Percentiles rank a stretch among this genome's conserved stretches.
These are phyloP conservation scores for Akanthomyces dipterigenus DNA, from an alignment of 2,329 filamentous ascomycete species.

Conservation along the genomic window DNA sequence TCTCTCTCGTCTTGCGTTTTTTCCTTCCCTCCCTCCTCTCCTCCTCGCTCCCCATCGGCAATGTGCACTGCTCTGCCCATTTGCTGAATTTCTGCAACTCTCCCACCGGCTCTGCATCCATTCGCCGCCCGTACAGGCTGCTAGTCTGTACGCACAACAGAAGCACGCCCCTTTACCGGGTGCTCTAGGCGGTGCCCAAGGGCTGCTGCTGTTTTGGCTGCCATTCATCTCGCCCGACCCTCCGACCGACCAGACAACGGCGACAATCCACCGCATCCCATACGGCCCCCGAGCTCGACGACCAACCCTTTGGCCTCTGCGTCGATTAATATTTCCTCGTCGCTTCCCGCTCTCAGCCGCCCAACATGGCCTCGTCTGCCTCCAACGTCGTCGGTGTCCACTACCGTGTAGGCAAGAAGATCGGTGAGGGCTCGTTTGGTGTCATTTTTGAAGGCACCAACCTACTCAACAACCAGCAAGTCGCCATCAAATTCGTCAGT, in stretches of 20 bases:
- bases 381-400: constrained; percentile 98
- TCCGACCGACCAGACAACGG: neutral
- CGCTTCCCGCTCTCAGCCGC: constrained; percentile 2
- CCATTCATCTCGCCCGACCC: neutral
- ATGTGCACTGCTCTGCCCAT: neutral
- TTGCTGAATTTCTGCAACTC: neutral
- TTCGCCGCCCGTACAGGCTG: neutral
- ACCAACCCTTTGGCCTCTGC: neutral
- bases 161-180: constrained; percentile 7
- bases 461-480: constrained; percentile 96
- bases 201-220: neutral
- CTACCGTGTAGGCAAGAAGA: constrained; percentile 98
- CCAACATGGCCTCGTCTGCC: constrained; percentile 73
- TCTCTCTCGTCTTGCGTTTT: constrained; percentile 1
- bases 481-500: constrained; percentile 98
- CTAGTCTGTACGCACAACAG: neutral
- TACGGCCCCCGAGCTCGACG: neutral
- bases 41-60: constrained; percentile 3
- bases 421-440: constrained; percentile 96
- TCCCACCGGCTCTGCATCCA: neutral
- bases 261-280: neutral
- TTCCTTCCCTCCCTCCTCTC: neutral
- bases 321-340: neutral
- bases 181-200: neutral
- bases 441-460: constrained; percentile 99